These are phyloP conservation scores for Dothideomycetidae sp. DNA, from an alignment of 2,329 filamentous ascomycete genomes.

Conservation along the genomic window DNA sequence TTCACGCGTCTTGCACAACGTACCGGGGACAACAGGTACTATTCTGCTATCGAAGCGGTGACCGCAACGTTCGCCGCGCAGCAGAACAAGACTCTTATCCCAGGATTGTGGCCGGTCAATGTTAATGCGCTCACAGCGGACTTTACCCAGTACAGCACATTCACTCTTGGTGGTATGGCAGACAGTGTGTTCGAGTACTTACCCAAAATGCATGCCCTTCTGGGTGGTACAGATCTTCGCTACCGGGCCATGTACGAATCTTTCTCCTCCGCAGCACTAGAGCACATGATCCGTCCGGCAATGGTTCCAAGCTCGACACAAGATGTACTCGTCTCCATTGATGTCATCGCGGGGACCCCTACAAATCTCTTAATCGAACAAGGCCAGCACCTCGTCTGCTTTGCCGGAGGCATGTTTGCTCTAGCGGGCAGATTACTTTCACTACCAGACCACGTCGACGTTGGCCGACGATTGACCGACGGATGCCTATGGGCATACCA, in stretches of 20 bases:
- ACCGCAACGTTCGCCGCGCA: constrained; percentile 28
- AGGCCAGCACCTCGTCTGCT: constrained; percentile 45
- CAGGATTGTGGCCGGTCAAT: constrained; percentile 35
- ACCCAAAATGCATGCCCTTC: constrained; percentile 34
- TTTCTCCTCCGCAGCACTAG: constrained; percentile 28
- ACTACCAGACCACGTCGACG: constrained; percentile 38
- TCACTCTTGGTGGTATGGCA: constrained; percentile 25
- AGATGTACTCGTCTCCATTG: constrained; percentile 35
- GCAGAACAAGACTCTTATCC: constrained; percentile 29
- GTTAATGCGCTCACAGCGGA: constrained; percentile 28
- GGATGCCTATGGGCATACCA: constrained; percentile 51
- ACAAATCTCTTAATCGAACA: constrained; percentile 31
- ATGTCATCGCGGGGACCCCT: constrained; percentile 20
- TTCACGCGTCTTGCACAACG: constrained; percentile 34
- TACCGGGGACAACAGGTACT: constrained; percentile 32
- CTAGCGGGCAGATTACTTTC: constrained; percentile 44
- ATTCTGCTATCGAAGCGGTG: constrained; percentile 32
- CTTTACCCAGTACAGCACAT: constrained; percentile 27
- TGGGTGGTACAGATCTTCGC: constrained; percentile 31
- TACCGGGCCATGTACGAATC: constrained; percentile 45
- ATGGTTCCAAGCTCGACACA: constrained; percentile 30
- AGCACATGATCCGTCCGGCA: constrained; percentile 35
- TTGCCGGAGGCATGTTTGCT: constrained; percentile 48
- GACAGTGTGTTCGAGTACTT: constrained; percentile 29
- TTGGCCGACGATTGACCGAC: constrained; percentile 44